Evolutionary conservation across 768 basidiomycete genomes (phyloP), one percentile per base, ranked within the genome.

Genomic region (Psilocybe cyanescens): DNA sequence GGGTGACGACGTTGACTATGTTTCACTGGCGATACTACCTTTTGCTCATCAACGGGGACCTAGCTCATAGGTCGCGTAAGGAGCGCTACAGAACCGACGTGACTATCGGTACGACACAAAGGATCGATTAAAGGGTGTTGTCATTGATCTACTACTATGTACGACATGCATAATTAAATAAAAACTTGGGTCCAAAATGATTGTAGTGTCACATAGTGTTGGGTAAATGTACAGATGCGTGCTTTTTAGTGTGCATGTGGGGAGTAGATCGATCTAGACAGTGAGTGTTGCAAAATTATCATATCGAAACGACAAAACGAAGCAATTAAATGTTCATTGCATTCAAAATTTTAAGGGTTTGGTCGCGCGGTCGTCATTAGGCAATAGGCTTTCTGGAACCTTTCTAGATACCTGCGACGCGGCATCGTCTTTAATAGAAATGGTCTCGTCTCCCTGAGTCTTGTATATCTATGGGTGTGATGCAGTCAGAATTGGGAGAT

Each of bases 341-440:
- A 14, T 30, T 55, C 51, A 63, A 35, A 57, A 54, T 39, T 54
- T 59, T 41, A 56, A 12, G 11, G 60, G 17, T 24, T 55, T 37
- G 3, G 11, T 14, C 51, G 31, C 33, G 8, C 30, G 30, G 8
- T 60, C 62, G 41, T 47, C 46, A 24, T 44, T 51, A 16, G 19
- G 46, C 6, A 47, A 57, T 47, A 65, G 47, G 24, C 50, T 62
- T 47, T 65, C 58, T 14, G 51, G 50, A 19, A 55, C 53, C 7
- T 63, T 58, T 39, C 52, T 54, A 28, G 57, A 50, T 8, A 58
- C 57, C 16, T 56, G 58, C 19, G 62, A 51, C 11, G 41, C 55
- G 19, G 46, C 51, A 11, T 66, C 65, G 12, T 66, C 65, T 31
- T 56, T 63, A 12, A 63, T 61, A 5, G 61, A 62, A 9, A 17